phyloP scores from a whole-genome alignment of 73 alveolate genomes.

The Paramecium bursaria region DNA sequence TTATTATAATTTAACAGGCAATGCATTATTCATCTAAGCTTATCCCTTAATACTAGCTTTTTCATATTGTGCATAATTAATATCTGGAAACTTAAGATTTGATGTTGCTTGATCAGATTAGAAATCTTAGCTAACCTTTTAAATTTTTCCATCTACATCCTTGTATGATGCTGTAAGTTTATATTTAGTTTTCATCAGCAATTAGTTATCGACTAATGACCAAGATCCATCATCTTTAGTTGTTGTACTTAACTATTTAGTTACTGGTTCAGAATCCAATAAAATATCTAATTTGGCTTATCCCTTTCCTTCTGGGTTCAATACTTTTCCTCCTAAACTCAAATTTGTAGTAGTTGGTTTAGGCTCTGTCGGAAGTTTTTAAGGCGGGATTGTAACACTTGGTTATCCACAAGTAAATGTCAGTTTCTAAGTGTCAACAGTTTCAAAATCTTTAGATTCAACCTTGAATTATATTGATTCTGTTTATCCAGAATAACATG shows the following conservation, averaged over 20 bases:
- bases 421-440: background rate
- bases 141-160: slow-evolving; percentile 9
- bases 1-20: background rate
- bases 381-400: background rate
- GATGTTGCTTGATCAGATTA: background rate
- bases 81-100: background rate
- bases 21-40: background rate
- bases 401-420: slow-evolving; percentile 15
- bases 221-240: slow-evolving; percentile 41
- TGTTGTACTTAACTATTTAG: background rate
- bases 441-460: background rate
- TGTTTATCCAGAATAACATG: background rate
- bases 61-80: slow-evolving; percentile 3
- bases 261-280: slow-evolving; percentile 1
- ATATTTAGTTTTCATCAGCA: slow-evolving; percentile 1
- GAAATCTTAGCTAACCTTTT: background rate
- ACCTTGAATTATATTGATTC: slow-evolving; percentile 12
- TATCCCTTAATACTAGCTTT: background rate
- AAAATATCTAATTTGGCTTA: background rate
- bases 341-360: slow-evolving; percentile 13
- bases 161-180: background rate
- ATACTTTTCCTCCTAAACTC: slow-evolving; percentile 2
- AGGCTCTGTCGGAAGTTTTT: background rate
- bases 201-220: slow-evolving; percentile 16
- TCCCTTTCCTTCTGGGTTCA: slow-evolving; percentile 44